Evolutionary conservation across 177 flowering plant species (phyloP), one percentile per base, ranked within the genome.

Genomic region (Vitis hybrid): DNA sequence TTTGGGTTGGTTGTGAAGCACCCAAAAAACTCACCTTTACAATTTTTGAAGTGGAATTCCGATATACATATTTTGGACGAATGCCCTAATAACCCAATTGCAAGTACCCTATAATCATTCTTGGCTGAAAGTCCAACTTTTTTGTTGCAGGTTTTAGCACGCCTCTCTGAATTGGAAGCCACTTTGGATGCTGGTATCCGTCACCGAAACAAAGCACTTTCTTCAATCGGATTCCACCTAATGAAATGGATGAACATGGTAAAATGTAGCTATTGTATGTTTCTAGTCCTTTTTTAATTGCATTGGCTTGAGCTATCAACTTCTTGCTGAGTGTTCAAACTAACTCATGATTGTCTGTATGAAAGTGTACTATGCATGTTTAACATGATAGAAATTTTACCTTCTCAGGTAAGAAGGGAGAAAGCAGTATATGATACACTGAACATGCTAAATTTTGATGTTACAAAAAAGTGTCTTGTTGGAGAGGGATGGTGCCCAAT

Each of bases 401-500:
- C 79, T 77, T 76, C 71, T 27, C 79, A 95, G 99, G 99, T 95
- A 67, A 87, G 84, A 83, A 89, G 87, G 79, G 97, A 95, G 84
- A 95, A 95, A 68, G 94, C 98, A 72, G 91, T 95, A 3, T 95
- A 90, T 84, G 98, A 95, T 76, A 86, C 93, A 9, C 66, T 95
- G 76, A 95, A 90, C 80, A 91, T 93, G 99, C 90, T 91, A 61
- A 93, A 93, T 68, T 93, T 95, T 77, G 99, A 95, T 85, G 99
- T 95, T 55, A 95, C 99, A 11, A 95, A 93, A 76, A 95, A 95
- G 73, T 95, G 99, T 79, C 92, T 95, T 65, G 97, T 95, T 74
- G 99, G 98, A 70, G 98, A 93, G 78, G 99, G 97, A 18, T 95
- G 99, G 99, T 95, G 97, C 71, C 99, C 99, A 3, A 73, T 86